Evolutionary conservation across 2,329 filamentous ascomycete species (phyloP).

Genomic region (Diatrype stigma): DNA sequence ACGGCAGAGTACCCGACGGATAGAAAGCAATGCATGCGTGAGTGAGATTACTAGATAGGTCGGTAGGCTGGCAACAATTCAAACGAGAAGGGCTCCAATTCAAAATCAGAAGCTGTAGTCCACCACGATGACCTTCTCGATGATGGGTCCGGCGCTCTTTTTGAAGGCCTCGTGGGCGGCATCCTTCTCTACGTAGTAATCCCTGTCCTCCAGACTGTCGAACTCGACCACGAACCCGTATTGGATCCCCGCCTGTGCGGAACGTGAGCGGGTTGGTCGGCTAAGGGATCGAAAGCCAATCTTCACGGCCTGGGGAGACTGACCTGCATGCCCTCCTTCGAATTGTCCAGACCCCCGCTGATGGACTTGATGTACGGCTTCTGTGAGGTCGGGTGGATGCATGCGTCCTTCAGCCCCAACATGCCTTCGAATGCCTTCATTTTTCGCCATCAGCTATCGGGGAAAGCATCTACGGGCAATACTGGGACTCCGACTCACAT

Average conservation of each 20-base stretch:
- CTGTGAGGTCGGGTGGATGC: slow-evolving; percentile 54
- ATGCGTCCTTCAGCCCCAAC: slow-evolving; percentile 52
- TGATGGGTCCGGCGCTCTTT: slow-evolving; percentile 22
- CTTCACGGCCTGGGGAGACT: slow-evolving; percentile 3
- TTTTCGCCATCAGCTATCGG: not conserved
- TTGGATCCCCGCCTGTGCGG: slow-evolving; percentile 32
- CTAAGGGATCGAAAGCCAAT: not conserved
- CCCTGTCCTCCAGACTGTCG: slow-evolving; percentile 32
- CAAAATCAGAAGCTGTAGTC: slow-evolving; percentile 23
- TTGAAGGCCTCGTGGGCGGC: slow-evolving; percentile 35
- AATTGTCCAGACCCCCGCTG: slow-evolving; percentile 59
- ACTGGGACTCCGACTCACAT: slow-evolving; percentile 4
- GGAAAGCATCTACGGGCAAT: too few species aligned
- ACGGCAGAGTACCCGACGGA: too few species aligned
- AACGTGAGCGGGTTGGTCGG: slow-evolving; percentile 3
- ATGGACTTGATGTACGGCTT: slow-evolving; percentile 57
- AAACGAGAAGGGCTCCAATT: not conserved
- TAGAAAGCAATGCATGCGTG: too few species aligned
- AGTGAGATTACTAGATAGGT: not conserved
- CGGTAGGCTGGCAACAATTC: not conserved
- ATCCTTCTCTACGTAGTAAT: slow-evolving; percentile 39
- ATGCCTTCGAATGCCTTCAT: slow-evolving; percentile 36
- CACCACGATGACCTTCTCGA: slow-evolving; percentile 36
- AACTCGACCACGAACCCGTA: slow-evolving; percentile 41
- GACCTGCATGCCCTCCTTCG: slow-evolving; percentile 58